A percentile compares a stretch with the other conserved stretches of the same genome.
Conservation (phyloP, 306 rosid genomes). For the Datisca glomerata region DNA sequence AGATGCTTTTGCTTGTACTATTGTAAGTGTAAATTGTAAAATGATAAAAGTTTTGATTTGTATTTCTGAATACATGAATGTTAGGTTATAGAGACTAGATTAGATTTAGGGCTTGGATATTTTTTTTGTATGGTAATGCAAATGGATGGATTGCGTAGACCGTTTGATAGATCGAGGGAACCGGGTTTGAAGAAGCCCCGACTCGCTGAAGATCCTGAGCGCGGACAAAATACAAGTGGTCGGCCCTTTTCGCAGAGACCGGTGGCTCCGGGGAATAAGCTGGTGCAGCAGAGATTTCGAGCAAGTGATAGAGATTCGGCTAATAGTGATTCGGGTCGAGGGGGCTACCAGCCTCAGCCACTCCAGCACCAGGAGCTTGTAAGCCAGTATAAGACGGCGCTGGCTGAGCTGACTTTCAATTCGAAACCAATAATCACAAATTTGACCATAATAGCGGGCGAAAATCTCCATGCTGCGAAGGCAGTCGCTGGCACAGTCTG, state of each 20-base stretch:
- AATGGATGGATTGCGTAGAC: constrained; percentile 83
- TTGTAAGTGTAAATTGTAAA: not conserved
- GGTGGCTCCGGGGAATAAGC: constrained; percentile 20
- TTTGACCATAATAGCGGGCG: constrained; percentile 85
- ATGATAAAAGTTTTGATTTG: not conserved
- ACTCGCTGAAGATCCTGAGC: constrained; percentile 48
- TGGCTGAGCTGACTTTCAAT: constrained; percentile 83
- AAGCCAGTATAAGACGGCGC: constrained; percentile 56
- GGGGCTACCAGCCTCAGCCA: constrained; percentile 65
- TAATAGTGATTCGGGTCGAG: constrained; percentile 35
- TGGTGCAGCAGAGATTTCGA: constrained; percentile 36
- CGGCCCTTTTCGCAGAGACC: constrained; percentile 61
- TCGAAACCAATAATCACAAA: constrained; percentile 85
- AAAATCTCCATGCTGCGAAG: constrained; percentile 51
- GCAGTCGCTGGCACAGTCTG: constrained; percentile 57
- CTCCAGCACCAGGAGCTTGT: constrained; percentile 62
- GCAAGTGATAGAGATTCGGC: constrained; percentile 38
- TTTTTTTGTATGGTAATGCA: constrained; percentile 25
- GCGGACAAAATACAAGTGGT: constrained; percentile 18
- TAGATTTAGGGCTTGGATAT: constrained; percentile 46
- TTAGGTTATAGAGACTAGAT: constrained; percentile 3
- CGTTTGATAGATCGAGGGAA: constrained; percentile 73
- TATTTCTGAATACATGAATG: not conserved
- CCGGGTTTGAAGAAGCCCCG: constrained; percentile 75
- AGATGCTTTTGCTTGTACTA: not conserved